These are phyloP conservation scores for Musa schizocarpa DNA, from an alignment of 176 grass and related monocot genomes.

Conservation along the genomic window DNA sequence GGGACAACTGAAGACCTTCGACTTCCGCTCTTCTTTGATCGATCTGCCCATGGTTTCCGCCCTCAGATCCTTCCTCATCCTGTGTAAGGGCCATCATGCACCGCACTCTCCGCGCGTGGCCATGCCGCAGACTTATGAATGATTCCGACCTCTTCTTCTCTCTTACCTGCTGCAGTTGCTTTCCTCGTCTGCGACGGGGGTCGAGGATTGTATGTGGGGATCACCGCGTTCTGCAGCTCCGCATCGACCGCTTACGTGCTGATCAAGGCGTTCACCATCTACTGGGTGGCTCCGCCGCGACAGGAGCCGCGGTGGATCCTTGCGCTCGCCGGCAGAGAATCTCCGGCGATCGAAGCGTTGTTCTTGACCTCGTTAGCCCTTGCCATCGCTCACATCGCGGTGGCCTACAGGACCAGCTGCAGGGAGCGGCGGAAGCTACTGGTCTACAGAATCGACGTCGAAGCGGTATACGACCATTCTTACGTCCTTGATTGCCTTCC, in stretches of 20 bases:
- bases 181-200: slow-evolving; percentile 3
- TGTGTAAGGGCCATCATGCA: neutral
- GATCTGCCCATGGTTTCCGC: slow-evolving; percentile 15
- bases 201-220: slow-evolving; percentile 5
- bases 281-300: neutral
- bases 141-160: neutral
- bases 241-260: slow-evolving; percentile 15
- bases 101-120: no score
- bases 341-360: slow-evolving; percentile 2
- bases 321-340: neutral
- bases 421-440: slow-evolving; percentile 24
- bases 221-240: neutral
- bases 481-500: neutral
- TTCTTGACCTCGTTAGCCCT: slow-evolving; percentile 15
- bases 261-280: neutral
- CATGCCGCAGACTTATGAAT: neutral
- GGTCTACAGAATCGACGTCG: slow-evolving; percentile 19
- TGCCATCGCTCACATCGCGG: slow-evolving; percentile 14
- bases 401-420: slow-evolving; percentile 16
- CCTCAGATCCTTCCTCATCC: slow-evolving; percentile 14
- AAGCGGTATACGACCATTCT: slow-evolving; percentile 1
- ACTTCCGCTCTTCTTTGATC: slow-evolving; percentile 9
- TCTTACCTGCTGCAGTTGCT: slow-evolving; percentile 1
- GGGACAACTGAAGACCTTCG: neutral
- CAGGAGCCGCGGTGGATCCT: neutral